Evolutionary conservation across 1,139 yeast species (phyloP).

Genomic region (Yamadazyma diospyri): DNA sequence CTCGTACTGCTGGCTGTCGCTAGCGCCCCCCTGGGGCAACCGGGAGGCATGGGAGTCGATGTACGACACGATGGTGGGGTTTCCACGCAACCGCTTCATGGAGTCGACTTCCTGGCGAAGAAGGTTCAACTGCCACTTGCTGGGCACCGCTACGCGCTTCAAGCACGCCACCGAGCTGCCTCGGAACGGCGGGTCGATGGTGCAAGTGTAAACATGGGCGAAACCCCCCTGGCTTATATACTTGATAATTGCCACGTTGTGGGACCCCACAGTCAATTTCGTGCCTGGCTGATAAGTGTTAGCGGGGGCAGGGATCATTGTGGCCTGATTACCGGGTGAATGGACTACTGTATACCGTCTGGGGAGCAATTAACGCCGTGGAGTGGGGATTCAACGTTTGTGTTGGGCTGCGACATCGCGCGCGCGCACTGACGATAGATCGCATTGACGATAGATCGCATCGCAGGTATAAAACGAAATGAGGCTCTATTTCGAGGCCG

Average conservation of each 20-base stretch:
- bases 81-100: slow-evolving; percentile 75
- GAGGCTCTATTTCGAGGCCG: slow-evolving; percentile 66
- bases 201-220: slow-evolving; percentile 72
- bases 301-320: slow-evolving; percentile 35
- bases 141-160: slow-evolving; percentile 73
- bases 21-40: slow-evolving; percentile 18
- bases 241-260: slow-evolving; percentile 51
- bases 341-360: too few relatives aligned
- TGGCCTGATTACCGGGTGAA: too few relatives aligned
- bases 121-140: slow-evolving; percentile 62
- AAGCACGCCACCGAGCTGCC: slow-evolving; percentile 58
- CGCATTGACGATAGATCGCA: too few relatives aligned
- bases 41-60: slow-evolving; percentile 96
- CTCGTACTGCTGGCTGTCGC: slow-evolving; percentile 59
- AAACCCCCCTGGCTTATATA: slow-evolving; percentile 75
- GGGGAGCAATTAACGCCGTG: too few relatives aligned
- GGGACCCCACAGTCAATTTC: slow-evolving; percentile 61
- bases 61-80: slow-evolving; percentile 78
- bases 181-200: slow-evolving; percentile 48
- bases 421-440: too few relatives aligned
- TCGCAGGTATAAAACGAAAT: too few relatives aligned
- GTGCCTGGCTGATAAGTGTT: slow-evolving; percentile 63
- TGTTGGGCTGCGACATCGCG: too few relatives aligned
- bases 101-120: slow-evolving; percentile 79
- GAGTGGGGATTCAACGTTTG: too few relatives aligned